Evolutionary conservation across 2,329 filamentous ascomycete species (phyloP).

Genomic region (Corinectria fuckeliana): DNA sequence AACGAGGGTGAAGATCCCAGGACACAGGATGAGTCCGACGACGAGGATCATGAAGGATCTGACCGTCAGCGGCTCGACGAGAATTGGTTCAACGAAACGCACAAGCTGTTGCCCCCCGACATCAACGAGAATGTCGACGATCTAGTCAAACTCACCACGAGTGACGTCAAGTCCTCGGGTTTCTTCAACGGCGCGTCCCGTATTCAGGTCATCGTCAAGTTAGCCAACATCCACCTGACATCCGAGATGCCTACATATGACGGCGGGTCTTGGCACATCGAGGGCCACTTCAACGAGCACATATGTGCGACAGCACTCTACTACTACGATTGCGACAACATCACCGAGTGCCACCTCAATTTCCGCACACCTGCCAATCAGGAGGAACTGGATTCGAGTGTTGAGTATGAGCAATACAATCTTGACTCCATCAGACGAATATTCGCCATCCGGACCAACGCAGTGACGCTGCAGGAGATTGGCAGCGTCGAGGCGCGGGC

Average conservation of each 20-base stretch:
- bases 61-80: constrained; percentile 34
- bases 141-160: constrained; percentile 17
- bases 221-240: constrained; percentile 66
- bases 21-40: constrained; percentile 22
- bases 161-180: constrained; percentile 35
- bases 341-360: constrained; percentile 56
- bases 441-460: constrained; percentile 42
- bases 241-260: constrained; percentile 62
- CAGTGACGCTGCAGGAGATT: constrained; percentile 43
- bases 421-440: constrained; percentile 42
- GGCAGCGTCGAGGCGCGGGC: constrained; percentile 55
- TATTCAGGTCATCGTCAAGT: constrained; percentile 69
- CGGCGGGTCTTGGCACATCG: constrained; percentile 62
- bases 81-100: constrained; percentile 40
- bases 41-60: constrained; percentile 23
- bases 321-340: constrained; percentile 67
- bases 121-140: constrained; percentile 4
- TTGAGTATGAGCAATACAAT: constrained; percentile 42
- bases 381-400: constrained; percentile 26
- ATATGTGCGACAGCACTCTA: constrained; percentile 69
- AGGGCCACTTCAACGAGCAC: constrained; percentile 65
- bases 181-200: constrained; percentile 41
- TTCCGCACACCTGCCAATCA: constrained; percentile 54
- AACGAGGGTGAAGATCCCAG: constrained; percentile 35
- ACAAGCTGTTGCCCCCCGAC: constrained; percentile 29